phyloP scores from a whole-genome alignment of 2,329 filamentous ascomycete genomes.

The Aotearoamyces nothofagi region DNA sequence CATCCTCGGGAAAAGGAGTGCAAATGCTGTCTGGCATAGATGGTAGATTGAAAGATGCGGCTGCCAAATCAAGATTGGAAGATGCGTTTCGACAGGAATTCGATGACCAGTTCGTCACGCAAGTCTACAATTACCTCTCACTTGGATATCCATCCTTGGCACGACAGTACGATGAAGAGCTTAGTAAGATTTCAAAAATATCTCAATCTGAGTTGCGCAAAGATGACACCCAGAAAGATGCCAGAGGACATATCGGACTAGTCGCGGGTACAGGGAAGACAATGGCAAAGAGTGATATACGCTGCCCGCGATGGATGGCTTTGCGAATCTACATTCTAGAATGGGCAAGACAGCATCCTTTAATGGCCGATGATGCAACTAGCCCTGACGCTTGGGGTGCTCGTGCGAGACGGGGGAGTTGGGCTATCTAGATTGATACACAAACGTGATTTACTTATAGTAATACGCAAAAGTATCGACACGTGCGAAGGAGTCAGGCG shows the following conservation, averaged over 20 bases:
- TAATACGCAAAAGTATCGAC: too few species aligned
- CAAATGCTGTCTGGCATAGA: conserved; percentile 18
- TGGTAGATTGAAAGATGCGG: conserved; percentile 14
- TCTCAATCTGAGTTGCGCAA: conserved; percentile 50
- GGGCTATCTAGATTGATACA: conserved; percentile 41
- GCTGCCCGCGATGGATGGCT: conserved; percentile 67
- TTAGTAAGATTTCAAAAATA: conserved; percentile 66
- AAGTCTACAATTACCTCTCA: conserved; percentile 94
- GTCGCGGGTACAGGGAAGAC: conserved; percentile 31
- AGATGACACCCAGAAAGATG: conserved; percentile 50
- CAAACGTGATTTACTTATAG: too few species aligned
- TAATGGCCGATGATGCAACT: conserved; percentile 39
- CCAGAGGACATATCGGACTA: conserved; percentile 64
- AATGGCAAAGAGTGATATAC: conserved; percentile 24
- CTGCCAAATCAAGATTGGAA: conserved; percentile 12
- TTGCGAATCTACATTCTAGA: conserved; percentile 71
- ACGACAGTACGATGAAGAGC: conserved; percentile 67
- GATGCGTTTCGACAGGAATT: conserved; percentile 47
- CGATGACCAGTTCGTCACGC: conserved; percentile 72
- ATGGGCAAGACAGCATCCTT: conserved; percentile 79
- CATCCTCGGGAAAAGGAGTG: conserved; percentile 9
- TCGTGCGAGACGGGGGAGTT: conserved; percentile 51
- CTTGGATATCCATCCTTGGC: conserved; percentile 83
- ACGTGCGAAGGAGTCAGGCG: too few species aligned
- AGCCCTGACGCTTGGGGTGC: conserved; percentile 53